Evolutionary conservation across 139 green algal genomes (phyloP).

Genomic region (Micractinium conductrix): DNA sequence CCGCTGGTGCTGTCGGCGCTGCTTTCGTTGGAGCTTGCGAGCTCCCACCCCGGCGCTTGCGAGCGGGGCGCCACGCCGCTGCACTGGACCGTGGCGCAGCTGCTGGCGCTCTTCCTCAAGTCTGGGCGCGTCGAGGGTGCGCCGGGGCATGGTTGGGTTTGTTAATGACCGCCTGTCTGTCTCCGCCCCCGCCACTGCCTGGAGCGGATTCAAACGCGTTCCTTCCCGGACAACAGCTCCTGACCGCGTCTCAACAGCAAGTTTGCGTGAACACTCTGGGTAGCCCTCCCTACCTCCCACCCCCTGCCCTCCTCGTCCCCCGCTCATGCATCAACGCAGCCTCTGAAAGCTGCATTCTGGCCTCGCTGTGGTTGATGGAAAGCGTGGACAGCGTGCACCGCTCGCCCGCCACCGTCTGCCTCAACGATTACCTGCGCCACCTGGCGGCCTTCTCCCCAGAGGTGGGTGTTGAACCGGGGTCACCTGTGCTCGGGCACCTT

Average conservation of each 20-base stretch:
- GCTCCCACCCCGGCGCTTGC: neutral
- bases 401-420: constrained; percentile 14
- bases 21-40: constrained; percentile 21
- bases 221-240: too few relatives aligned
- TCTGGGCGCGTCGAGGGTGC: neutral
- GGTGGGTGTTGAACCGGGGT: neutral
- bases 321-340: constrained; percentile 22
- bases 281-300: too few relatives aligned
- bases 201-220: too few relatives aligned
- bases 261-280: too few relatives aligned
- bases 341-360: constrained; percentile 7
- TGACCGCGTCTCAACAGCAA: too few relatives aligned
- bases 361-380: constrained; percentile 37
- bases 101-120: constrained; percentile 29
- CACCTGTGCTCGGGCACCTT: neutral
- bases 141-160: too few relatives aligned
- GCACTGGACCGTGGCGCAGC: constrained; percentile 20
- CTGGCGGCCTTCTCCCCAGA: neutral
- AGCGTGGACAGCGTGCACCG: neutral
- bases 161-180: too few relatives aligned
- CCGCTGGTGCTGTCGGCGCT: constrained; percentile 23
- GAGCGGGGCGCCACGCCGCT: neutral
- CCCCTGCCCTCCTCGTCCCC: neutral
- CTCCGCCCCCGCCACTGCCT: too few relatives aligned
- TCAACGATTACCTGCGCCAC: constrained; percentile 28